phyloP scores from a whole-genome alignment of 495 filamentous ascomycete genomes.

The Ascodesmis nigricans region DNA sequence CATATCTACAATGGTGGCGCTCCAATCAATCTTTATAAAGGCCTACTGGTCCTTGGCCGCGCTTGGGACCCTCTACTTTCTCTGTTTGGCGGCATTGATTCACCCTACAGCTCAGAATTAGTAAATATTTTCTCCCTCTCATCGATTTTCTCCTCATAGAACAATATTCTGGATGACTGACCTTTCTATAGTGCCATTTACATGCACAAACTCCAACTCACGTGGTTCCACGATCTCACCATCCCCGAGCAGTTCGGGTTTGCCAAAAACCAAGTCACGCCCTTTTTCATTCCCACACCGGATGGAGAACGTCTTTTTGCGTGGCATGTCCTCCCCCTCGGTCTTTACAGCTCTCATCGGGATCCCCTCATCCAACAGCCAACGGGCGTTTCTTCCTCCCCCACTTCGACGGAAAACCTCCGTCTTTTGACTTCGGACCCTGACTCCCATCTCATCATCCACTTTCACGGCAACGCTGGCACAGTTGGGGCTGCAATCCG shows the following conservation, averaged over 20 bases:
- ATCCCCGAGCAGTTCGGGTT: constrained; percentile 50
- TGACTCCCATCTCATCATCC: constrained; percentile 34
- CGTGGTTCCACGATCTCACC: constrained; percentile 35
- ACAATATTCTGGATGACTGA: constrained; percentile 4
- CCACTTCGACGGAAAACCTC: constrained; percentile 28
- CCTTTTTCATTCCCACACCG: constrained; percentile 32
- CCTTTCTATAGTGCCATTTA: constrained; percentile 33
- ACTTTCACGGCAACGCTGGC: constrained; percentile 30
- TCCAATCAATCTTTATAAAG: constrained; percentile 28
- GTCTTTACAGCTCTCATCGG: constrained; percentile 31
- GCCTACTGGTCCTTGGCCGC: constrained; percentile 34
- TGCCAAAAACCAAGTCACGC: constrained; percentile 36
- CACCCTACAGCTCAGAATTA: constrained; percentile 31
- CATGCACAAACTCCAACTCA: constrained; percentile 36
- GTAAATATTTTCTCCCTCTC: constrained; percentile 20
- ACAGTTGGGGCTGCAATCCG: constrained; percentile 32
- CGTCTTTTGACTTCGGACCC: constrained; percentile 34
- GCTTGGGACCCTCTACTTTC: constrained; percentile 31
- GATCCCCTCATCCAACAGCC: constrained; percentile 26
- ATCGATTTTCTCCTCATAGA: neutral
- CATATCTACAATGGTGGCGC: constrained; percentile 3
- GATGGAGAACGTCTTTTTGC: constrained; percentile 38
- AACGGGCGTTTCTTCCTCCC: constrained; percentile 25
- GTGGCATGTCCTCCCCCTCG: constrained; percentile 39
- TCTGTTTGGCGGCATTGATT: constrained; percentile 27